phyloP scores from a whole-genome alignment of 768 basidiomycete species.

The Auriscalpium microsporum region DNA sequence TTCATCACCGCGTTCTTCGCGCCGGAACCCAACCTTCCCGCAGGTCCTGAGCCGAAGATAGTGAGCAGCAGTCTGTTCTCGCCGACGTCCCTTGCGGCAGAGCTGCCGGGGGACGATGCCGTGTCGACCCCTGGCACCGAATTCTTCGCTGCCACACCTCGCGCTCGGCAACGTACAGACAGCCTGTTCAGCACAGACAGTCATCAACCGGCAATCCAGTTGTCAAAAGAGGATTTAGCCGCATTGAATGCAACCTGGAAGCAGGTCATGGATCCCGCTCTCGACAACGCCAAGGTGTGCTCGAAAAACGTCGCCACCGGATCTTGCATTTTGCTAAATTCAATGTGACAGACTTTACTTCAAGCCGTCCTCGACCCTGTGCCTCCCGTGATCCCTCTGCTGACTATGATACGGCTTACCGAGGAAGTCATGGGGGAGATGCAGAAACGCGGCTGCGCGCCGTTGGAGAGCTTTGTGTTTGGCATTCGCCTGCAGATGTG shows the following conservation, averaged over 20 bases:
- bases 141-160: conserved; percentile 29
- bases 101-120: conserved; percentile 20
- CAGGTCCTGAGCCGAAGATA: conserved; percentile 3
- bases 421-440: conserved; percentile 72
- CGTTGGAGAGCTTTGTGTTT: conserved; percentile 77
- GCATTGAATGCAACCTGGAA: conserved; percentile 73
- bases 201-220: conserved; percentile 13
- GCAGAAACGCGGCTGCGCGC: conserved; percentile 68
- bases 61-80: conserved; percentile 24
- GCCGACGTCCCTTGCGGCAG: conserved; percentile 25
- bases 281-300: conserved; percentile 72
- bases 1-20: conserved; percentile 82
- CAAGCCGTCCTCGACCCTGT: conserved; percentile 60
- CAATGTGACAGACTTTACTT: conserved; percentile 49
- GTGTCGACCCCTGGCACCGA: conserved; percentile 38
- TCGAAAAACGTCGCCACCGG: neutral
- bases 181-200: conserved; percentile 29
- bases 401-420: conserved; percentile 88
- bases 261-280: conserved; percentile 83
- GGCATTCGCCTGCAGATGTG: conserved; percentile 79
- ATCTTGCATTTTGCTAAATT: neutral
- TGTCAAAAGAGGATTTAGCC: conserved; percentile 50
- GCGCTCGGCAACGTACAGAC: conserved; percentile 15
- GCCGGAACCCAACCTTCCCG: conserved; percentile 18
- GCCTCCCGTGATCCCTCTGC: conserved; percentile 67